These are phyloP conservation scores for Saccharomycopsis phalli DNA, from an alignment of 1,139 yeast species.

Conservation along the genomic window DNA sequence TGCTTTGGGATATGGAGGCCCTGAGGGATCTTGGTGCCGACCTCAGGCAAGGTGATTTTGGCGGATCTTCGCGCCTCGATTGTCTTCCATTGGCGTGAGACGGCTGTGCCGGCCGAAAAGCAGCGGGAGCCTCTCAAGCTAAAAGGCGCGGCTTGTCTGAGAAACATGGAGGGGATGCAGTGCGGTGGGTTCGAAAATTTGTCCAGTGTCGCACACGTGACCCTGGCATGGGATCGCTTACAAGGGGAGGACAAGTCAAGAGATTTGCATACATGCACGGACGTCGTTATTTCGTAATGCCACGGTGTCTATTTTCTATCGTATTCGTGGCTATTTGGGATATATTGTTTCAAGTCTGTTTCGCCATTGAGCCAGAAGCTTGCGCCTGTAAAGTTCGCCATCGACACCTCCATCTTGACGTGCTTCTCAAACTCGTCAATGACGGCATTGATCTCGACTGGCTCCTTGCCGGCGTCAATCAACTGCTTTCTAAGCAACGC, in stretches of 20 bases:
- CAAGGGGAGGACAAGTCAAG: no score
- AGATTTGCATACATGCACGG: no score
- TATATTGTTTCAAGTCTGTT: slow-evolving; percentile 36
- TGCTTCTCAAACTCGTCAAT: slow-evolving; percentile 44
- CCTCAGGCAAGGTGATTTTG: slow-evolving; percentile 22
- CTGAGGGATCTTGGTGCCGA: slow-evolving; percentile 38
- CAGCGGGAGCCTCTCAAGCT: neutral
- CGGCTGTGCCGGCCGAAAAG: slow-evolving; percentile 6
- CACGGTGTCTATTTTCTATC: slow-evolving; percentile 33
- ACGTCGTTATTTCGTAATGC: no score
- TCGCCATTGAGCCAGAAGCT: slow-evolving; percentile 52
- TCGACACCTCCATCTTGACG: slow-evolving; percentile 47
- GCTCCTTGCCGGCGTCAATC: slow-evolving; percentile 42
- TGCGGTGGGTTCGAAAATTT: no score
- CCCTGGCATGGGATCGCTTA: no score
- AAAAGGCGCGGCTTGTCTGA: no score
- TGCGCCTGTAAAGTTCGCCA: slow-evolving; percentile 45
- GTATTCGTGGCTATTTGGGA: slow-evolving; percentile 56
- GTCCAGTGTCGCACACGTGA: no score
- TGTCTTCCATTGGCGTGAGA: slow-evolving; percentile 17
- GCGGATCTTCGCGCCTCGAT: slow-evolving; percentile 17
- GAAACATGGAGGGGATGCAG: no score
- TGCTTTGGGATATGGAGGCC: slow-evolving; percentile 37
- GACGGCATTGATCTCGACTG: slow-evolving; percentile 44
- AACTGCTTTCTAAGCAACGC: slow-evolving; percentile 55